phyloP scores from a whole-genome alignment of 1,139 yeast genomes.

The Candida glucosophila region DNA sequence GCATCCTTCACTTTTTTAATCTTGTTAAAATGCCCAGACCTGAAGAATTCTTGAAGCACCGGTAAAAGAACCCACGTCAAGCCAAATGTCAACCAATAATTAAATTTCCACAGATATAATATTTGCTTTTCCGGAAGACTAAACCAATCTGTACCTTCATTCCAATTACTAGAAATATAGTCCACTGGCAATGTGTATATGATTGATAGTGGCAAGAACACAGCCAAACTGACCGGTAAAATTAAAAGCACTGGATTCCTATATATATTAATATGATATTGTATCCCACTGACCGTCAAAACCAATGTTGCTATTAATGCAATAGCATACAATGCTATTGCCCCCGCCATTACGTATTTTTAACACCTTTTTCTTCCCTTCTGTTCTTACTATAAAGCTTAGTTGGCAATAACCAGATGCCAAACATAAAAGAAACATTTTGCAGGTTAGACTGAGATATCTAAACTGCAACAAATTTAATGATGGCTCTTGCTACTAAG shows the following conservation, averaged over 20 bases:
- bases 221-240: slow-evolving; percentile 29
- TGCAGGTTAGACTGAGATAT: too few species aligned
- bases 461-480: too few species aligned
- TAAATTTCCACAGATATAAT: slow-evolving; percentile 56
- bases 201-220: slow-evolving; percentile 36
- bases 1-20: slow-evolving; percentile 47
- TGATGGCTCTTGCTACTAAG: too few species aligned
- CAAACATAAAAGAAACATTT: too few species aligned
- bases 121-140: slow-evolving; percentile 35
- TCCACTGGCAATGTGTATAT: slow-evolving; percentile 34
- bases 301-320: slow-evolving; percentile 13
- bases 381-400: too few species aligned
- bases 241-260: slow-evolving; percentile 26
- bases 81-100: slow-evolving; percentile 73
- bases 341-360: too few species aligned
- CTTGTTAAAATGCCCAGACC: slow-evolving; percentile 56
- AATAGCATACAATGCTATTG: slow-evolving; percentile 20
- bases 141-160: slow-evolving; percentile 14
- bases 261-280: slow-evolving; percentile 27
- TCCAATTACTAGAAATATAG: slow-evolving; percentile 26
- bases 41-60: slow-evolving; percentile 59
- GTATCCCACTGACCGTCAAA: slow-evolving; percentile 28
- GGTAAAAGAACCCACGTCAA: slow-evolving; percentile 74
- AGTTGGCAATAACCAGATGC: too few species aligned
- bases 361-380: too few species aligned